Base-by-base conservation (phyloP, 805 yeast genomes). In the Wickerhamiella slavikovae region DNA sequence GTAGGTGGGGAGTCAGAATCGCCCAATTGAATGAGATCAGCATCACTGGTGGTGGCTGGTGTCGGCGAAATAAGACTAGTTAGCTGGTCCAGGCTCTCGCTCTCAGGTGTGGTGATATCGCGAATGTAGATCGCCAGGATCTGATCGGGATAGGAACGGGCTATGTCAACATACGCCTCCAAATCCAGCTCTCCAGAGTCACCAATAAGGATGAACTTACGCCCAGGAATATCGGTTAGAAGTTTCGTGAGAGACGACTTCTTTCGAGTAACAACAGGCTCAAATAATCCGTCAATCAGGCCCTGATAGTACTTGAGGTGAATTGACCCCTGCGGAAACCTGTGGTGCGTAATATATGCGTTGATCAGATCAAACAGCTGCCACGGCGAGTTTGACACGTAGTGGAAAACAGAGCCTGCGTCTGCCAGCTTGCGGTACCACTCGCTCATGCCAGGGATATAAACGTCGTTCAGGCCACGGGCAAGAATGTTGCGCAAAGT, bases 121-220 rank as follows among this genome's bases (percentile, higher is more conserved):
- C 96, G 57, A 21, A 89, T 76, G 46, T 68, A 83, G 4, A 89
- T 78, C 1, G 75, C 91, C 15, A 64, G 38, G 0, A 89, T 58
- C 36, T 68, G 73, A 3, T 57, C 52, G 0, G 93, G 92, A 41
- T 55, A 67, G 19, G 47, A 38, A 23, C 57, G 52, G 0, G 91
- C 77, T 20, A 82, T 53, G 17, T 72, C 72, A 4, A 68, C 61
- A 47, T 89, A 89, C 0, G 95, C 92, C 44, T 91, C 98, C 25
- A 85, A 55, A 54, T 89, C 99, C 38, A 73, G 74, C 46, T 89
- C 98, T 2, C 96, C 96, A 2, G 94, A 74, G 48, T 89, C 99
- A 19, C 99, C 99, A 11, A 89, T 64, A 29, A 93, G 55, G 15
- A 89, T 62, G 47, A 89, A 85, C 42, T 66, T 71, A 38, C 83